Percentiles rank a stretch among this genome's conserved stretches.
phyloP scores from a whole-genome alignment of 208 protist genomes.

The Leishmania guyanensis region DNA sequence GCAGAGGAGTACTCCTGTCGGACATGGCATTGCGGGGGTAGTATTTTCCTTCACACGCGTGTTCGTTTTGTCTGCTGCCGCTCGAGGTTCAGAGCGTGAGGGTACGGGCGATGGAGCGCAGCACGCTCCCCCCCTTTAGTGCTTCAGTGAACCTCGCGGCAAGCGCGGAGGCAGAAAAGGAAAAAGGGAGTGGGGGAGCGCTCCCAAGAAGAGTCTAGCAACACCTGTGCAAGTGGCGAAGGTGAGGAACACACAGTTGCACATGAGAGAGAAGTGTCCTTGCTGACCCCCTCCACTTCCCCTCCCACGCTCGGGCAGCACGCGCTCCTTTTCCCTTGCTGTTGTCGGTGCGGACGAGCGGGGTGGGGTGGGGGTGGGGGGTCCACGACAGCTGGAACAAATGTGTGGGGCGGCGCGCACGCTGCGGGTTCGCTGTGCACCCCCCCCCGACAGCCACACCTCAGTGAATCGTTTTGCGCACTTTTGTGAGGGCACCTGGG shows the following conservation, averaged over 20 bases:
- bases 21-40: not conserved
- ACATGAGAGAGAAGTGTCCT: not conserved
- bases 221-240: not conserved
- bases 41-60: not conserved
- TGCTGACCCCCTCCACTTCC: not conserved
- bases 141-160: too few relatives aligned
- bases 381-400: not conserved
- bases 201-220: not conserved
- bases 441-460: not conserved
- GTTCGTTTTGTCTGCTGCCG: not conserved
- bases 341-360: not conserved
- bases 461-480: slow-evolving; percentile 39
- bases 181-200: not conserved
- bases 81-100: not conserved
- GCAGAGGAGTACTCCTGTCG: not conserved
- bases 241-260: not conserved
- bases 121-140: not conserved
- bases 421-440: not conserved
- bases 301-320: too few relatives aligned
- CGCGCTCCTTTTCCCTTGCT: too few relatives aligned
- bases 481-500: slow-evolving; percentile 32
- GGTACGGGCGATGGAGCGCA: not conserved
- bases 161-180: not conserved
- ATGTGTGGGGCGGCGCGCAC: not conserved
- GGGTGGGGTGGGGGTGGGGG: too few relatives aligned